Evolutionary conservation across 805 yeast genomes (phyloP).

Genomic region (Kuraishia piskuri): DNA sequence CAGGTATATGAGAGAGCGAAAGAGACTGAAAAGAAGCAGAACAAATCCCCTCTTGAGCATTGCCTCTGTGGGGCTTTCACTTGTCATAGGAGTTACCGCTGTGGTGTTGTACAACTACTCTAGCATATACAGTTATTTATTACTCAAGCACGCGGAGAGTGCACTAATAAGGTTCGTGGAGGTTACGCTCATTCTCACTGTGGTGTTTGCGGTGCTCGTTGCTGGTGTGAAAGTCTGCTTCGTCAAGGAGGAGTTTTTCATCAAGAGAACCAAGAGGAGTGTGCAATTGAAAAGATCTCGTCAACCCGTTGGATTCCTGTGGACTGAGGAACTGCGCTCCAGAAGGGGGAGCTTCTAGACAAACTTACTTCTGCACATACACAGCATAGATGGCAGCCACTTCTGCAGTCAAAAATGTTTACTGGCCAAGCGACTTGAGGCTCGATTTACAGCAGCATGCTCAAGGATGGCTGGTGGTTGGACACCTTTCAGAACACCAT

Average conservation of each 20-base stretch:
- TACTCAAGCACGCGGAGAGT: not conserved
- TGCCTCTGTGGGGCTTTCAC: not conserved
- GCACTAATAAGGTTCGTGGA: constrained; percentile 1
- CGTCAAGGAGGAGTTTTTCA: constrained; percentile 1
- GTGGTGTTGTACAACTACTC: not conserved
- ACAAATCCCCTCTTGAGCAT: not conserved
- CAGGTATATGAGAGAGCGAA: not conserved
- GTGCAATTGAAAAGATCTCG: not conserved
- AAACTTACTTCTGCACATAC: not conserved
- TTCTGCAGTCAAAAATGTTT: constrained; percentile 7
- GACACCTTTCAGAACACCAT: constrained; percentile 11
- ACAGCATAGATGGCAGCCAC: not conserved
- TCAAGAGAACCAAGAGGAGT: not conserved
- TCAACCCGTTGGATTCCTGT: not conserved
- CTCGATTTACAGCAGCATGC: not conserved
- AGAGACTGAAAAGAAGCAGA: not conserved
- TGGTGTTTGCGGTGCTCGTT: not conserved
- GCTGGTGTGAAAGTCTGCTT: not conserved
- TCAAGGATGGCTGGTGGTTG: constrained; percentile 15
- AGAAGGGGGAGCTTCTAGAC: constrained; percentile 1
- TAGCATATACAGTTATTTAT: not conserved
- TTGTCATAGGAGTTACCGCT: not conserved
- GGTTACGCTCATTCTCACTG: not conserved
- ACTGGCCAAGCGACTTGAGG: constrained; percentile 23
- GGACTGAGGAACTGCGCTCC: not conserved